phyloP scores from a whole-genome alignment of 306 rosid species.

The barrel medic (Medicago truncatula) region MtrunA17r5.0-ANR NC_053047.1:2389001-2389500 shows the following conservation, averaged over 20 bases:
- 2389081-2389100: conserved; percentile 99
- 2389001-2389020: conserved; percentile 78
- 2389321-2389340: conserved; percentile 82
- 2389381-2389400: conserved; percentile 72
- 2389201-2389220: conserved; percentile 97
- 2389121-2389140: conserved; percentile 92
- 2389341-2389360: conserved; percentile 76
- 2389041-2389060: conserved; percentile 99
- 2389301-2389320: conserved; percentile 88
- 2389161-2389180: conserved; percentile 79
- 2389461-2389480: conserved; percentile 90
- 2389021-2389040: conserved; percentile 88
- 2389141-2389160: conserved; percentile 90
- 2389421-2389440: conserved; percentile 80
- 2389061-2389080: conserved; percentile 85
- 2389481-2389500: conserved; percentile 73
- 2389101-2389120: conserved; percentile 89
- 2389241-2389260: conserved; percentile 97
- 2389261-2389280: conserved; percentile 93
- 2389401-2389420: conserved; percentile 83
- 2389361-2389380: conserved; percentile 90
- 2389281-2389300: conserved; percentile 72
- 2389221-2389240: conserved; percentile 91
- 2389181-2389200: conserved; percentile 89
- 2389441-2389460: conserved; percentile 83